Evolutionary conservation across 192 early-diverging fungal species (phyloP), one percentile per base, ranked within the genome.

Genomic region (Coemansia erecta): DNA sequence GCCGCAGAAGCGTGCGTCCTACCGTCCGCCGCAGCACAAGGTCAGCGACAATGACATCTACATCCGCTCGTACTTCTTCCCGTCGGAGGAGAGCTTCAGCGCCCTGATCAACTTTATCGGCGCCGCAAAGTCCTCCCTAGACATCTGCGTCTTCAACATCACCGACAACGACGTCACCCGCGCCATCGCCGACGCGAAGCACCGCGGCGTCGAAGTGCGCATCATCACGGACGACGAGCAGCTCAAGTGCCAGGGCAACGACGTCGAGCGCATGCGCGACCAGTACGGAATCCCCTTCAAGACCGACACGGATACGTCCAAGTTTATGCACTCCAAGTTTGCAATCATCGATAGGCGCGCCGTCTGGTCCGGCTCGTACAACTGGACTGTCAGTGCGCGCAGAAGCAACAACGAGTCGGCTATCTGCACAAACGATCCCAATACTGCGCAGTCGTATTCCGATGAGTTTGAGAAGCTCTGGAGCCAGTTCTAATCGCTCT

Each of bases 291-390:
- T 86, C 14, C 80, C 85, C 15, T 59, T 74, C 56, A 85, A 80
- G 46, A 78, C 72, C 50, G 81, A 85, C 58, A 64, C 56, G 31
- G 76, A 73, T 58, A 57, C 58, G 18, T 37, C 57, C 2, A 72
- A 63, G 53, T 66, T 75, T 46, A 90, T 90, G 88, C 88, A 90
- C 56, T 81, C 87, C 54, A 90, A 90, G 64, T 90, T 90, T 71
- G 86, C 85, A 2, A 61, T 87, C 19, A 73, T 87, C 35, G 85
- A 87, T 63, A 63, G 72, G 41, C 61, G 68, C 26, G 65, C 83
- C 13, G 68, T 88, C 8, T 83, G 85, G 66, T 72, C 79, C 33
- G 88, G 88, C 1, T 87, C 86, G 11, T 74, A 64, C 68, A 68
- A 81, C 60, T 77, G 72, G 58, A 73, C 68, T 23, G 63, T 73